These are phyloP conservation scores for Phylloporus sp. DNA, from an alignment of 768 basidiomycete genomes.

Conservation along the genomic window DNA sequence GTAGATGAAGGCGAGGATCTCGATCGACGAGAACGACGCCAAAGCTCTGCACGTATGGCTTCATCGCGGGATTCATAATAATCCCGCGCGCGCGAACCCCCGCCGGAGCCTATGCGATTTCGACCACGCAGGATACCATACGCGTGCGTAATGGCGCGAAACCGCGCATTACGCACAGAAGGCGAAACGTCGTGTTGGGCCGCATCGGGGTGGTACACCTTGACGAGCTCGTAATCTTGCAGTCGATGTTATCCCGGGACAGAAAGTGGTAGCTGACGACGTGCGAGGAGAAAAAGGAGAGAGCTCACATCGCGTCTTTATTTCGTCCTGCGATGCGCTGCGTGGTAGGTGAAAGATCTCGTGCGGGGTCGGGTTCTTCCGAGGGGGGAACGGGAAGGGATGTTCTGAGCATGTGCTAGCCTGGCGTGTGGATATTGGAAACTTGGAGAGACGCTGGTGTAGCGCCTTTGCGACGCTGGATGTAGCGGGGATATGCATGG, in stretches of 20 bases:
- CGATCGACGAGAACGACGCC: constrained; percentile 36
- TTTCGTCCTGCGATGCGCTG: constrained; percentile 51
- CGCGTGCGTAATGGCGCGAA: constrained; percentile 59
- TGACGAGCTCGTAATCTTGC: constrained; percentile 71
- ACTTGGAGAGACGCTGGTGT: neutral
- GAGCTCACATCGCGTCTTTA: constrained; percentile 62
- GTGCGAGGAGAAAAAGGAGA: neutral
- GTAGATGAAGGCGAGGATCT: constrained; percentile 19
- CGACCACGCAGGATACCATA: constrained; percentile 43
- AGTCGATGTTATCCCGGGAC: neutral
- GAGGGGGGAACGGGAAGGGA: constrained; percentile 46
- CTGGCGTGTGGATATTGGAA: neutral
- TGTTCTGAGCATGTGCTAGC: constrained; percentile 13
- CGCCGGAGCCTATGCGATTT: neutral
- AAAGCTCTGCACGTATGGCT: constrained; percentile 48
- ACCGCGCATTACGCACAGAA: constrained; percentile 48
- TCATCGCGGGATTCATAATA: constrained; percentile 27
- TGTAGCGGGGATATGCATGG: neutral
- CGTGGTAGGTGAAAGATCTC: constrained; percentile 67
- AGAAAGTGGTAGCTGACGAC: neutral
- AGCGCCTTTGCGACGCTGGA: neutral
- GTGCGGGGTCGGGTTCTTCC: constrained; percentile 54
- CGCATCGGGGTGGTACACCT: constrained; percentile 68
- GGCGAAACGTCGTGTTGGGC: constrained; percentile 39
- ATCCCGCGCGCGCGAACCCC: neutral